A percentile compares a stretch with the other conserved stretches of the same genome.
Evolutionary conservation across 2,329 filamentous ascomycete genomes (phyloP).

Genomic region (Knufia fluminis): DNA sequence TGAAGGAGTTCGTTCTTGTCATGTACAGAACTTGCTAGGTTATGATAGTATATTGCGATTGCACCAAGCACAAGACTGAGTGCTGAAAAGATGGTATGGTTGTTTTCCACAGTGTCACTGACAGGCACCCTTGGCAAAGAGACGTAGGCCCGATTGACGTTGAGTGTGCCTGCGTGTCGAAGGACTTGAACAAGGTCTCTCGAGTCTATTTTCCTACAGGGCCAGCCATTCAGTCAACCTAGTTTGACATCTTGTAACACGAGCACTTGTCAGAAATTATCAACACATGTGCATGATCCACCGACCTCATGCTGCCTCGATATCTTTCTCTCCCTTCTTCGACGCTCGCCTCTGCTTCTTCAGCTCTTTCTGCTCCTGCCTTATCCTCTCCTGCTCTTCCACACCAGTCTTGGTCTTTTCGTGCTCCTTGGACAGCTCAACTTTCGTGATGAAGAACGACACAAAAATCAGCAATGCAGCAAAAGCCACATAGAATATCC

Average conservation of each 20-base stretch:
- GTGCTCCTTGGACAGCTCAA: conserved; percentile 32
- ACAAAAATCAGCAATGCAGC: conserved; percentile 25
- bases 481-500: conserved; percentile 34
- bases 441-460: conserved; percentile 25
- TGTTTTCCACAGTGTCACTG: too few relatives aligned
- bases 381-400: conserved; percentile 34
- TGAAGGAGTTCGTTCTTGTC: neutral
- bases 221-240: too few relatives aligned
- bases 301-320: conserved; percentile 1
- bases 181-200: too few relatives aligned
- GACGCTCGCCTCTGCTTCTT: conserved; percentile 13
- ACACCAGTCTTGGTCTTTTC: conserved; percentile 38
- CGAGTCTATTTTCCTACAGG: too few relatives aligned
- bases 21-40: neutral
- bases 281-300: neutral
- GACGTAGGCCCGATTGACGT: too few relatives aligned
- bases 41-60: too few relatives aligned
- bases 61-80: too few relatives aligned
- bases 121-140: too few relatives aligned
- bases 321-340: conserved; percentile 14
- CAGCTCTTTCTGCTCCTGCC: conserved; percentile 27
- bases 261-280: neutral
- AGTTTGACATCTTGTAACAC: too few relatives aligned
- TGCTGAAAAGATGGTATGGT: too few relatives aligned
- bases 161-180: too few relatives aligned